A percentile compares a stretch with the other conserved stretches of the same genome.
These are phyloP conservation scores for Candida dendrica DNA, from an alignment of 805 yeast genomes.

Conservation along the genomic window DNA sequence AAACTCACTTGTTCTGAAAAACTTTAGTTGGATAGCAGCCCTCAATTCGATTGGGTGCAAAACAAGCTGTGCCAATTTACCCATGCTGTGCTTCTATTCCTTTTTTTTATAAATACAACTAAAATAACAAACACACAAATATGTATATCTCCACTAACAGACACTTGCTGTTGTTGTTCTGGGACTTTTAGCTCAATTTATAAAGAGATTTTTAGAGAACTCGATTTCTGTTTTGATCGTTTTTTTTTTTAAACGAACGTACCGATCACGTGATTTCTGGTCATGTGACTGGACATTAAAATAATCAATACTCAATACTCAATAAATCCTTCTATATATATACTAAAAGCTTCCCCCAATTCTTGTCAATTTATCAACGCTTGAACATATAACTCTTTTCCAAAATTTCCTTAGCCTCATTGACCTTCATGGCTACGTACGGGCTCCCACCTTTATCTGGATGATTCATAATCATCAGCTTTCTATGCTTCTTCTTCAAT, in stretches of 20 bases:
- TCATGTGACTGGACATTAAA: not conserved
- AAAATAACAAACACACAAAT: not conserved
- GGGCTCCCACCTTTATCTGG: slow-evolving; percentile 89
- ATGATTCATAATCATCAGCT: slow-evolving; percentile 74
- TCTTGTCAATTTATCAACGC: too few species aligned
- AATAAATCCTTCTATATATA: too few species aligned
- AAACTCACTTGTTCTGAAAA: slow-evolving; percentile 45
- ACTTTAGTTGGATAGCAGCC: slow-evolving; percentile 55
- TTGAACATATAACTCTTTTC: slow-evolving; percentile 51
- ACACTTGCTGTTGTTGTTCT: too few species aligned
- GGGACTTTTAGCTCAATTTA: too few species aligned
- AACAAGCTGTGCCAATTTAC: slow-evolving; percentile 48
- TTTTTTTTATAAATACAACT: not conserved
- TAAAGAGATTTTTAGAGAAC: too few species aligned
- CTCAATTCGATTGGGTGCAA: slow-evolving; percentile 65
- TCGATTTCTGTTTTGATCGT: too few species aligned
- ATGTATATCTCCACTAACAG: too few species aligned
- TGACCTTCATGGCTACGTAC: slow-evolving; percentile 74
- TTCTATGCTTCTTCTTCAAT: slow-evolving; percentile 66
- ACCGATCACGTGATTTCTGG: not conserved
- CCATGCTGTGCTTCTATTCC: slow-evolving; percentile 38
- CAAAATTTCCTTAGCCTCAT: slow-evolving; percentile 76
- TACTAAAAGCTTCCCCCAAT: too few species aligned
- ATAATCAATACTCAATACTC: not conserved
- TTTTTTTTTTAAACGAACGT: too few species aligned